Evolutionary conservation across 2,329 filamentous ascomycete species (phyloP).

Genomic region (Gaeumannomyces tritici): DNA sequence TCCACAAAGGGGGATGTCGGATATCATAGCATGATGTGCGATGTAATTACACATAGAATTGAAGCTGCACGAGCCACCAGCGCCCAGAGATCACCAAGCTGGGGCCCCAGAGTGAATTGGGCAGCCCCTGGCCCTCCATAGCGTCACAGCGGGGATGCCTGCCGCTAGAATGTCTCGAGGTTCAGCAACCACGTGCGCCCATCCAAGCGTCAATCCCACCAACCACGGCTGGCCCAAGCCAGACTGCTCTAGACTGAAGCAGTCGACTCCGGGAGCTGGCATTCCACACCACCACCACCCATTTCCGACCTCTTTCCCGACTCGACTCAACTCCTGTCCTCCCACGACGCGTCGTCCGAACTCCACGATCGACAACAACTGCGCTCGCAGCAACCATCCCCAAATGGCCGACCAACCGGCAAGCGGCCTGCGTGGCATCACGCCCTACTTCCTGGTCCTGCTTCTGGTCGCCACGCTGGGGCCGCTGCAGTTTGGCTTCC

Average conservation of each 20-base stretch:
- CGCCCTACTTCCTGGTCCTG: constrained; percentile 68
- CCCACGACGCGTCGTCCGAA: neutral
- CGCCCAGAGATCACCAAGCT: neutral
- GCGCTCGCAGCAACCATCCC: too few relatives aligned
- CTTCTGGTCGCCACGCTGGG: constrained; percentile 72
- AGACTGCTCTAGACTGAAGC: neutral
- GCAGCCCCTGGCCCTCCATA: neutral
- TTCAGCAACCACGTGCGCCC: neutral
- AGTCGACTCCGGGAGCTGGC: neutral
- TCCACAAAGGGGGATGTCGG: neutral
- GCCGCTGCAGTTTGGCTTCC: constrained; percentile 89
- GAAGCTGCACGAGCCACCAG: too few relatives aligned
- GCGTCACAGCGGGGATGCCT: neutral
- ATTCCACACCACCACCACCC: neutral
- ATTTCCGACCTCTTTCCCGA: neutral
- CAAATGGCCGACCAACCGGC: neutral
- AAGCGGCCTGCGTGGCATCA: constrained; percentile 41
- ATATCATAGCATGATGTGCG: too few relatives aligned
- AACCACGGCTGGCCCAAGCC: neutral
- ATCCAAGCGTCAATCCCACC: neutral
- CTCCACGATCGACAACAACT: neutral
- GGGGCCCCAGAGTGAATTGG: neutral
- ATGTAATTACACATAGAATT: too few relatives aligned
- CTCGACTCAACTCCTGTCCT: too few relatives aligned
- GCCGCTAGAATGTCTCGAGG: constrained; percentile 10